Base-by-base conservation (phyloP, 257 asterid genomes). In the Solanum etuberosum region DNA sequence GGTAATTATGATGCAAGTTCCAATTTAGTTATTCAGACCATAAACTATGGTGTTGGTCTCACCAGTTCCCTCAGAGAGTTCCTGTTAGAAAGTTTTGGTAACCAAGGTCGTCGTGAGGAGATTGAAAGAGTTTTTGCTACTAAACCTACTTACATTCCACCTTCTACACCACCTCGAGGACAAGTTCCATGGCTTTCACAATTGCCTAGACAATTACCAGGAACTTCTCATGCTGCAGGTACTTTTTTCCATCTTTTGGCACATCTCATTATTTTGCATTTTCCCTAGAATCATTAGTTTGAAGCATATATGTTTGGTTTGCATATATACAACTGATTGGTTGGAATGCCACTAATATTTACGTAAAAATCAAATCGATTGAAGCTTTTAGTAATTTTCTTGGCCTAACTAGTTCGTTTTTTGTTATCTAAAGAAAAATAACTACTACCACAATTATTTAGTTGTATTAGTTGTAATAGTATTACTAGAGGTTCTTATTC, bases 1-100 rank as follows among this genome's bases (percentile, higher is more conserved):
- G 94, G 94, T 80, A 89, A 89, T 86, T 90, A 87, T 74, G 95
- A 94, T 77, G 92, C 90, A 27, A 68, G 89, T 68, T 59, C 77
- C 85, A 90, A 90, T 88, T 82, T 95, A 91, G 90, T 91, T 5
- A 67, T 89, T 63, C 95, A 93, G 90, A 95, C 94, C 94, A 89
- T 86, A 92, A 90, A 87, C 84, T 90, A 88, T 43, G 91, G 97
- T 65, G 90, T 93, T 61, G 97, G 95, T 65, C 65, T 89, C 85
- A 91, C 98, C 25, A 90, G 92, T 59, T 87, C 91, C 6, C 95
- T 96, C 46, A 93, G 83, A 88, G 94, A 91, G 70, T 93, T 90
- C 70, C 83, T 94, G 65, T 86, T 92, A 90, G 93, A 91, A 73
- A 94, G 54, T 85, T 96, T 93, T 90, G 94, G 91, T 85, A 90